Conservation (phyloP, 1,284 basidiomycete species). For the Mycosarcoma mackinlayi region DNA sequence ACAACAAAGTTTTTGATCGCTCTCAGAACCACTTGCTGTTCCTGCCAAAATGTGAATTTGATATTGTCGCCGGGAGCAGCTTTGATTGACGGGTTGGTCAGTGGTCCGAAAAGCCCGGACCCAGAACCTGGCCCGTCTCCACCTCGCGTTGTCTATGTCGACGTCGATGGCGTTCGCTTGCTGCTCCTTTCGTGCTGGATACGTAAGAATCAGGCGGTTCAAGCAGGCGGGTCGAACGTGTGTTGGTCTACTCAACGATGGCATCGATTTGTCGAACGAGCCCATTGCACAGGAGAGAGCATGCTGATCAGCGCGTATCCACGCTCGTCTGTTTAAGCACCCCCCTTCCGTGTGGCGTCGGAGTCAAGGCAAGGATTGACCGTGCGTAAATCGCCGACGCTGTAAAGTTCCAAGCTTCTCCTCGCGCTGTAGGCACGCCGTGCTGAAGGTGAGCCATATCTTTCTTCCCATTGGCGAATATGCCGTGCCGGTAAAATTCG, state of each 20-base stretch:
- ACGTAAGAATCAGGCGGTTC: no score
- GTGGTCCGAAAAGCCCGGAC: no score
- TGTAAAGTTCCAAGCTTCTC: background rate
- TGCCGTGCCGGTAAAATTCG: background rate
- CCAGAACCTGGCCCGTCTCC: background rate
- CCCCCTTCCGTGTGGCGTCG: background rate
- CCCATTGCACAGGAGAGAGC: background rate
- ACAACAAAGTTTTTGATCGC: no score
- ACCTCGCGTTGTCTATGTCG: background rate
- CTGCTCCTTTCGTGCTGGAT: background rate
- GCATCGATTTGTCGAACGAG: no score
- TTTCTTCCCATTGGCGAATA: no score
- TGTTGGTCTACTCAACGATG: background rate
- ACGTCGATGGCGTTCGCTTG: constrained; percentile 6
- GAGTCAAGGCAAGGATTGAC: background rate
- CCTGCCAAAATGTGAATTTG: no score
- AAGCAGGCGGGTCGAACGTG: no score
- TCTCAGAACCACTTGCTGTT: no score
- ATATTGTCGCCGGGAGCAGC: no score
- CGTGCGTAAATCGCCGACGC: background rate
- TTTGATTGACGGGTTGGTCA: no score
- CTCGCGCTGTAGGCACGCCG: background rate
- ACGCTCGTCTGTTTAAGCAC: no score
- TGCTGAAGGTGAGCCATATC: no score
- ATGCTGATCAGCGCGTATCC: background rate